Base-by-base conservation (phyloP, 2,329 filamentous ascomycete genomes). In the Cryphonectria carpinicola region DNA sequence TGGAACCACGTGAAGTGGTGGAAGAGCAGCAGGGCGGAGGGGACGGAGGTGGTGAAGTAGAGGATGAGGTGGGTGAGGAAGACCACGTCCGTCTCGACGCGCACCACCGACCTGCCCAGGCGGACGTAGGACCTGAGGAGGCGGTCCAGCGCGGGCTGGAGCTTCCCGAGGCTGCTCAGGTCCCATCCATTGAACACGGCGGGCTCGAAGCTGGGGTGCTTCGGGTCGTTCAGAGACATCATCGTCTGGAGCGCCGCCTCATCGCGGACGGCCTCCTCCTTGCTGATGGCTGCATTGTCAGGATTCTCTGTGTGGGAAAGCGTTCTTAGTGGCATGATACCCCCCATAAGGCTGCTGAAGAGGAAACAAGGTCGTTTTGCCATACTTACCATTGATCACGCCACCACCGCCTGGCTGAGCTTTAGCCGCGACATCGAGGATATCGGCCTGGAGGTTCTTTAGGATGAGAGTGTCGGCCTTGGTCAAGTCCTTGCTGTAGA, bases 51-150 rank as follows among this genome's bases (percentile, higher is more conserved):
- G 68, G 82, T 83, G 71, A 91, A 85, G 82, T 95, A 95, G 37
- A 94, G 81, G 49, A 94, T 78, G 32, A 95, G 84, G 78, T 95
- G 92, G 0, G 91, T 93, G 69, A 95, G 79, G 85, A 95, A 93
- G 63, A 94, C 87, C 25, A 95, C 91, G 78, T 95, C 93, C 0
- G 91, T 92, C 69, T 88, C 85, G 70, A 88, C 82, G 19, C 92
- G 89, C 13, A 92, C 90, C 32, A 90, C 79, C 2, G 77, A 79
- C 58, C 83, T 83, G 1, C 88, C 91, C 76, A 85, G 80, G 19
- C 80, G 78, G 64, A 90, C 81, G 77, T 93, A 93, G 0, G 89
- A 88, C 56, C 84, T 81, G 25, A 93, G 80, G 1, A 91, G 37
- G 72, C 80, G 79, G 76, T 86, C 81, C 62, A 88, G 71, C 6